Evolutionary conservation across 2,329 filamentous ascomycete species (phyloP).

Genomic region (Samsoniella hepiali): DNA sequence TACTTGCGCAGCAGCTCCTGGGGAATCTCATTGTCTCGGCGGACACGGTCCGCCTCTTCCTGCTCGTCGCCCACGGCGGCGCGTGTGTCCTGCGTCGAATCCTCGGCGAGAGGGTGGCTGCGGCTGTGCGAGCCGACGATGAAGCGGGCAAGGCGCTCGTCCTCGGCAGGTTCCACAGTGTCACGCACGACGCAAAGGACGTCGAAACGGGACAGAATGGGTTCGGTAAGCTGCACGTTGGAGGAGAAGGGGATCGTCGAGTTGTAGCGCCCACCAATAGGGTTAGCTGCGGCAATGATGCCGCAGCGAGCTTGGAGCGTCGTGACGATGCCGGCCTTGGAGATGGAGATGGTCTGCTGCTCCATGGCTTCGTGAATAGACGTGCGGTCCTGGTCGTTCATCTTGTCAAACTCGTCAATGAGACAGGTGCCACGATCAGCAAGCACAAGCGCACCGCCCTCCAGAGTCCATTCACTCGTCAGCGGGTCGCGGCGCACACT

Average conservation of each 20-base stretch:
- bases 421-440: constrained; percentile 93
- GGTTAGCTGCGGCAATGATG: constrained; percentile 95
- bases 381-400: constrained; percentile 98
- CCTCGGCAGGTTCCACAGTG: constrained; percentile 86
- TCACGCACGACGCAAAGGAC: constrained; percentile 95
- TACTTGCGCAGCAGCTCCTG: constrained; percentile 94
- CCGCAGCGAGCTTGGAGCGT: constrained; percentile 94
- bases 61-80: constrained; percentile 59
- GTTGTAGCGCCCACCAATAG: constrained; percentile 94
- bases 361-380: constrained; percentile 99
- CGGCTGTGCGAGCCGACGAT: constrained; percentile 92
- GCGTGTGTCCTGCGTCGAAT: constrained; percentile 54
- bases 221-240: constrained; percentile 95
- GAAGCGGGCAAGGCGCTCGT: constrained; percentile 89
- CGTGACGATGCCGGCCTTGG: constrained; percentile 96
- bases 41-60: constrained; percentile 28
- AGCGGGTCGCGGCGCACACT: constrained; percentile 93
- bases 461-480: constrained; percentile 95
- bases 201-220: constrained; percentile 96
- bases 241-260: constrained; percentile 92
- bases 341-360: constrained; percentile 98
- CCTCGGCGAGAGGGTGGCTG: constrained; percentile 68
- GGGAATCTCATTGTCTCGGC: constrained; percentile 64
- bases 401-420: constrained; percentile 99
- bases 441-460: constrained; percentile 91